Percentiles rank a stretch among this genome's conserved stretches.
These are phyloP conservation scores for Pseudocohnilembus persalinus DNA, from an alignment of 169 alveolate genomes.

Conservation along the genomic window DNA sequence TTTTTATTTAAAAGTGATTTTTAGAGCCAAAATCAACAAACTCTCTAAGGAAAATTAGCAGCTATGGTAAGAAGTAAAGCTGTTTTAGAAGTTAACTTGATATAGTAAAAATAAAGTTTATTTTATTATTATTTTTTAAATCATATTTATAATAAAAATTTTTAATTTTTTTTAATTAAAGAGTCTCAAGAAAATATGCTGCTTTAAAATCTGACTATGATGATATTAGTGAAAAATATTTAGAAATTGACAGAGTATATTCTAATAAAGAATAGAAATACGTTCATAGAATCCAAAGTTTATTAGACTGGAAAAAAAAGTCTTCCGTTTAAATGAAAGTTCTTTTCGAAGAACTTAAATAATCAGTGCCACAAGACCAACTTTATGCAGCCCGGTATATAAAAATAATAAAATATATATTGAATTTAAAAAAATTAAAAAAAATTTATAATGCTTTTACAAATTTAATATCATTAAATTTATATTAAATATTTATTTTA, in stretches of 20 bases:
- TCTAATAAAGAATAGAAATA: slow-evolving; percentile 54
- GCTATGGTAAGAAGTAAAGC: slow-evolving; percentile 44
- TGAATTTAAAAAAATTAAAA: too few species aligned
- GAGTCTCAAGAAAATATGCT: slow-evolving; percentile 58
- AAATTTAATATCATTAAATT: too few species aligned
- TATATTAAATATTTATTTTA: too few species aligned
- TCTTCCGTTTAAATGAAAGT: slow-evolving; percentile 50
- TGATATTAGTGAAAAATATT: slow-evolving; percentile 45
- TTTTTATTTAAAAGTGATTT: neutral
- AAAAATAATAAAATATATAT: slow-evolving; percentile 23
- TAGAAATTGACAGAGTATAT: slow-evolving; percentile 34
- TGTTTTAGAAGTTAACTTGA: slow-evolving; percentile 44
- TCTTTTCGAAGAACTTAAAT: slow-evolving; percentile 50
- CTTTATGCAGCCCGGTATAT: slow-evolving; percentile 35
- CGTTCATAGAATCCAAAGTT: slow-evolving; percentile 43
- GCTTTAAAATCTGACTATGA: slow-evolving; percentile 57
- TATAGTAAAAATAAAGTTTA: neutral
- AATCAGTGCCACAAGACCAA: slow-evolving; percentile 51
- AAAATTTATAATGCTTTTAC: too few species aligned
- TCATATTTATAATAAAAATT: slow-evolving; percentile 27
- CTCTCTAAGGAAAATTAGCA: slow-evolving; percentile 8
- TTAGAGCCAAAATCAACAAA: neutral
- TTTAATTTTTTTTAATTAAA: slow-evolving; percentile 22
- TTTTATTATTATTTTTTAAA: slow-evolving; percentile 1
- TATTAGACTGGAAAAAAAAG: slow-evolving; percentile 55